phyloP scores from a whole-genome alignment of 2,329 filamentous ascomycete species.

The Sporothrix brunneoviolacea region DNA sequence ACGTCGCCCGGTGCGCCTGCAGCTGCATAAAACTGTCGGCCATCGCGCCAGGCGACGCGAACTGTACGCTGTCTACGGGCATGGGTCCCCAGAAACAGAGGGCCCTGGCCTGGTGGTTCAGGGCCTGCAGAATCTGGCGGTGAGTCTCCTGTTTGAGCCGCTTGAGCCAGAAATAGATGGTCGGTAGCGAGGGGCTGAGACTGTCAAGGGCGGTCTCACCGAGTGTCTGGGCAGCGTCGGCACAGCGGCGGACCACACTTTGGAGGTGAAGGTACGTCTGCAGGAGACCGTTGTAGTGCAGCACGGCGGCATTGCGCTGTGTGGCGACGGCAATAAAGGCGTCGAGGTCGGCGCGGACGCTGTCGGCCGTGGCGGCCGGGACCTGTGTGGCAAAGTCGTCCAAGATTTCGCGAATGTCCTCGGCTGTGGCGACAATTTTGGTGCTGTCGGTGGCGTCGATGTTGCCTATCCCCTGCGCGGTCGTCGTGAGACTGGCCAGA shows the following conservation, averaged over 20 bases:
- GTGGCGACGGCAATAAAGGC: background rate
- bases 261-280: background rate
- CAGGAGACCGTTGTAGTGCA: background rate
- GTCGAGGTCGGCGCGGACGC: background rate
- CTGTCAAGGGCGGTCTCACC: background rate
- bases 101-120: background rate
- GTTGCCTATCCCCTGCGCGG: background rate
- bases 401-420: background rate
- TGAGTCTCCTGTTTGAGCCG: background rate
- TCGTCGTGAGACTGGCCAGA: background rate
- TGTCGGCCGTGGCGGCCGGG: background rate
- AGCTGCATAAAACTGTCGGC: background rate
- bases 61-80: background rate
- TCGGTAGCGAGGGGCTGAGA: background rate
- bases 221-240: background rate
- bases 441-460: background rate
- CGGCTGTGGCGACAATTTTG: background rate
- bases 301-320: background rate
- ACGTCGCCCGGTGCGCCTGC: background rate
- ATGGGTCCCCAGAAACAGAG: background rate
- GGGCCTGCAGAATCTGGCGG: background rate
- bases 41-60: background rate
- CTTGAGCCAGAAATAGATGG: background rate
- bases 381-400: background rate
- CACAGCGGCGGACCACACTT: background rate